phyloP scores from a whole-genome alignment of 768 basidiomycete genomes.

The Grammothele lineata region DNA sequence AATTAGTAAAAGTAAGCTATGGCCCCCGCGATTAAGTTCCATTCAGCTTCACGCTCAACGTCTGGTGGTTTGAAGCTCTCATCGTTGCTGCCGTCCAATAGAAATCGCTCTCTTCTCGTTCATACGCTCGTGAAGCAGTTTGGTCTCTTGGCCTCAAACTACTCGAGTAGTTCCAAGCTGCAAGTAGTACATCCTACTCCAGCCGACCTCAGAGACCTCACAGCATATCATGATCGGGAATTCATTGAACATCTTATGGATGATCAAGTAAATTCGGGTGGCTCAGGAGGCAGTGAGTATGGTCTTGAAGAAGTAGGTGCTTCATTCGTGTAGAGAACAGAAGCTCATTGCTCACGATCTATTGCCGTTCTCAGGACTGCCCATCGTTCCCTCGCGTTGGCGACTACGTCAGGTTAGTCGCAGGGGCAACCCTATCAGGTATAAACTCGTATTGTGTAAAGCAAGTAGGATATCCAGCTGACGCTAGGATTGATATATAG shows the following conservation, averaged over 20 bases:
- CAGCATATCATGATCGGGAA: slow-evolving; percentile 63
- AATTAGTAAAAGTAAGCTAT: slow-evolving; percentile 45
- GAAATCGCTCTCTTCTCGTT: slow-evolving; percentile 57
- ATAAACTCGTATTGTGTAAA: neutral
- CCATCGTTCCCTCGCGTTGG: slow-evolving; percentile 68
- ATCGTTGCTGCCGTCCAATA: slow-evolving; percentile 66
- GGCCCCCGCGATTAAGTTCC: neutral
- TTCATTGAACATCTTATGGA: slow-evolving; percentile 61
- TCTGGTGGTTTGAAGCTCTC: slow-evolving; percentile 30
- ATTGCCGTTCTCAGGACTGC: slow-evolving; percentile 69
- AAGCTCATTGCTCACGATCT: too few species aligned
- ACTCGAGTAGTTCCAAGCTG: slow-evolving; percentile 20
- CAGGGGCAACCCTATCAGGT: slow-evolving; percentile 68
- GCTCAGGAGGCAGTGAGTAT: slow-evolving; percentile 32
- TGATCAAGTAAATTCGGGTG: slow-evolving; percentile 5
- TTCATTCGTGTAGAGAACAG: too few species aligned
- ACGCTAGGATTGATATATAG: slow-evolving; percentile 23
- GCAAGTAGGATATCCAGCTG: neutral
- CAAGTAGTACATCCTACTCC: slow-evolving; percentile 47
- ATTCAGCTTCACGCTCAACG: neutral
- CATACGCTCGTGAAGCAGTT: slow-evolving; percentile 57
- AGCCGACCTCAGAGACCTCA: slow-evolving; percentile 56
- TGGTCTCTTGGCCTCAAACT: slow-evolving; percentile 38
- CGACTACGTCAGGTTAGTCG: slow-evolving; percentile 67
- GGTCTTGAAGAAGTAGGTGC: slow-evolving; percentile 56